A percentile compares a stretch with the other conserved stretches of the same genome.
Conservation (phyloP, 148 eudicot genomes). For the Rhododendron kiyosumense region DNA sequence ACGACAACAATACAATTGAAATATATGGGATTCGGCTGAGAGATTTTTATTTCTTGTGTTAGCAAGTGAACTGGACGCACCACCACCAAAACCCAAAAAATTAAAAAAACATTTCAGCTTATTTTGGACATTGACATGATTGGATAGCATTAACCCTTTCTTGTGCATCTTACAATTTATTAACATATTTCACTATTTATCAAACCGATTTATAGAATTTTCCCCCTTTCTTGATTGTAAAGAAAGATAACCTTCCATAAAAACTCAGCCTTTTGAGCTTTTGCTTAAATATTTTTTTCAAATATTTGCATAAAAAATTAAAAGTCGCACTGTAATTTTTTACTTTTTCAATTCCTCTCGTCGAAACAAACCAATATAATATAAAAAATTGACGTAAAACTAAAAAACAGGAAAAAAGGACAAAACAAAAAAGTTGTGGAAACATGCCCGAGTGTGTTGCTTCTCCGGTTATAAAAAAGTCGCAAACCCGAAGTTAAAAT, state of each 20-base stretch:
- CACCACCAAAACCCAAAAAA: not conserved
- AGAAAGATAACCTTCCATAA: not conserved
- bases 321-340: too few species aligned
- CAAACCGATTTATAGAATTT: not conserved
- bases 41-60: not conserved
- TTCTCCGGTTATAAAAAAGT: too few species aligned
- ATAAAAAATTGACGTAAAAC: too few species aligned
- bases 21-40: not conserved
- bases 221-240: not conserved
- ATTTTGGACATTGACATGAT: not conserved
- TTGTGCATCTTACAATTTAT: not conserved
- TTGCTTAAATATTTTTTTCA: rapidly evolving
- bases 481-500: too few species aligned
- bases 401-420: too few species aligned
- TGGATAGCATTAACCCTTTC: not conserved
- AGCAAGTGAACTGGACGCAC: not conserved
- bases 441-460: too few species aligned
- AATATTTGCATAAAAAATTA: too few species aligned
- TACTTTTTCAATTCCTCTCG: too few species aligned
- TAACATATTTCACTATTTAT: not conserved
- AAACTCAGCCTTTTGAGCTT: too few species aligned
- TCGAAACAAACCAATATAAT: too few species aligned
- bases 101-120: not conserved
- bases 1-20: not conserved
- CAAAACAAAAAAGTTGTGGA: too few species aligned